phyloP scores from a whole-genome alignment of 768 basidiomycete genomes.

The Kondoa malvinella region DNA sequence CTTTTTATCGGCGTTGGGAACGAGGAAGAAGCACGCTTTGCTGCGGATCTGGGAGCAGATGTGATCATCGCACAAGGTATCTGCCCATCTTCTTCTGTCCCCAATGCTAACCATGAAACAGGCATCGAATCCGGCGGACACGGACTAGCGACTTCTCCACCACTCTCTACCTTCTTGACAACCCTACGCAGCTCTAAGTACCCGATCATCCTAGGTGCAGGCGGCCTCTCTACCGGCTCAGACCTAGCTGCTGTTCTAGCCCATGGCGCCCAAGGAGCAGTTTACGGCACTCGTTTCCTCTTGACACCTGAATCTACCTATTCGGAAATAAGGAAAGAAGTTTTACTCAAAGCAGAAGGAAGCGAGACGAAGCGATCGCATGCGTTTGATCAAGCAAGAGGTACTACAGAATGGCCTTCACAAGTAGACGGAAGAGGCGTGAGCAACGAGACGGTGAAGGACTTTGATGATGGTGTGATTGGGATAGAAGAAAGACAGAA shows the following conservation, averaged over 20 bases:
- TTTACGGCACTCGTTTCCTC: constrained; percentile 7
- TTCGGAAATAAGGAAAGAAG: not conserved
- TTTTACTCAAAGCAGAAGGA: not conserved
- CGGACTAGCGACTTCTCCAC: not conserved
- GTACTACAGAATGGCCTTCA: not conserved
- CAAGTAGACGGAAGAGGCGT: not conserved
- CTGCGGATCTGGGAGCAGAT: not conserved
- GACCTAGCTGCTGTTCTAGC: constrained; percentile 1
- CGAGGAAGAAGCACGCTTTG: not conserved
- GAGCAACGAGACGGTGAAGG: not conserved
- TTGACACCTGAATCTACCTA: not conserved
- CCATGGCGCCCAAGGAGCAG: not conserved
- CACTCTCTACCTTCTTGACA: not conserved
- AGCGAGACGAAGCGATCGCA: not conserved
- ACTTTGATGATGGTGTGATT: not conserved
- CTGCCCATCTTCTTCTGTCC: too few relatives aligned
- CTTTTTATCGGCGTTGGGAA: not conserved
- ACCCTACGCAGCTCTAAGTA: not conserved
- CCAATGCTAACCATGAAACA: too few relatives aligned
- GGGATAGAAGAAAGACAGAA: not conserved
- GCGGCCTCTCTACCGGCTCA: not conserved
- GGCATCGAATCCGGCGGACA: constrained; percentile 9
- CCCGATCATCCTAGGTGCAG: constrained; percentile 8
- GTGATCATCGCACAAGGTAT: constrained; percentile 7
- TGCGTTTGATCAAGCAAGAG: not conserved